These are phyloP conservation scores for Lactarius hatsudake DNA, from an alignment of 768 basidiomycete species.

Conservation along the genomic window DNA sequence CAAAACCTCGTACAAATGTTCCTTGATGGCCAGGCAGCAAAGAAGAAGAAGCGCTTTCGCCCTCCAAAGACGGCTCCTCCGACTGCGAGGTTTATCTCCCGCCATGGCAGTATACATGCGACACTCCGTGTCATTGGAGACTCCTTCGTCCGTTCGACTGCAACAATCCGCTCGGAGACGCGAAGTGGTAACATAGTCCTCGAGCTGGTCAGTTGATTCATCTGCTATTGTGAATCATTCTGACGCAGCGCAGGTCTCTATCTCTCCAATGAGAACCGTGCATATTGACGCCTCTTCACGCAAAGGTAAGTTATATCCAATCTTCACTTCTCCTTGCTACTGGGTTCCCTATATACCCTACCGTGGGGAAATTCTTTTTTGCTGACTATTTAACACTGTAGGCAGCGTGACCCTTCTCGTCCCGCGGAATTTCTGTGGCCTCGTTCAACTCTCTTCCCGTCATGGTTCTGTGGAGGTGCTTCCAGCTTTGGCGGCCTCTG, in stretches of 20 bases:
- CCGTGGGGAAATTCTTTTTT: too few relatives aligned
- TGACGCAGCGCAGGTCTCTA: conserved; percentile 16
- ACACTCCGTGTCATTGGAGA: conserved; percentile 17
- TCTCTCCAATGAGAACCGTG: conserved; percentile 16
- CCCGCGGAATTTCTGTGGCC: conserved; percentile 25
- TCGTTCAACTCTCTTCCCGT: conserved; percentile 21
- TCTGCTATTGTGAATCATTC: background rate
- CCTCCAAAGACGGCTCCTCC: conserved; percentile 1
- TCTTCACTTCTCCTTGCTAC: background rate
- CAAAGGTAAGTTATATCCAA: conserved; percentile 7
- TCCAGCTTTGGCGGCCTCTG: conserved; percentile 16
- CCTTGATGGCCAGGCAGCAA: conserved; percentile 6
- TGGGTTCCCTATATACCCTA: background rate
- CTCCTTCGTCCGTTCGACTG: conserved; percentile 10
- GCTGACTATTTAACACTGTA: conserved; percentile 1
- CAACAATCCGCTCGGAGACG: conserved; percentile 16
- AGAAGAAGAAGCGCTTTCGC: background rate
- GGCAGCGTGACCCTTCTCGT: conserved; percentile 22
- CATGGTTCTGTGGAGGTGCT: conserved; percentile 11
- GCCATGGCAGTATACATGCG: conserved; percentile 17
- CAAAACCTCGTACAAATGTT: conserved; percentile 13
- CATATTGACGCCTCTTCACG: conserved; percentile 8
- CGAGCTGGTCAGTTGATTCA: conserved; percentile 17
- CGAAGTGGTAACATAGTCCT: conserved; percentile 15
- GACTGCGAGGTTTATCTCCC: conserved; percentile 17